phyloP scores from a whole-genome alignment of 2,329 filamentous ascomycete species.

The Colletotrichum spinosum region DNA sequence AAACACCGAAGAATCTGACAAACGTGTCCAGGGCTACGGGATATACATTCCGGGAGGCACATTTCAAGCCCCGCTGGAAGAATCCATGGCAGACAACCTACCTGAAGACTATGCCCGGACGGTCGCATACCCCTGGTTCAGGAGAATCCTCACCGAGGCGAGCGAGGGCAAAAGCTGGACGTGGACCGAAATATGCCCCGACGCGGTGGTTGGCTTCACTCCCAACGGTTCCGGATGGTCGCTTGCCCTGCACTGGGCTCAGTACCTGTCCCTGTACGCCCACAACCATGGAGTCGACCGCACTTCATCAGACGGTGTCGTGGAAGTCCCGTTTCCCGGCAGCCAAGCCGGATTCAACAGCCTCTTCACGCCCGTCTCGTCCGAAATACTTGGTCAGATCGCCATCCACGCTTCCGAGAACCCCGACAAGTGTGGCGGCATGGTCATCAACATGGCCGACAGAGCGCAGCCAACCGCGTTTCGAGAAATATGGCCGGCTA shows the following conservation, averaged over 20 bases:
- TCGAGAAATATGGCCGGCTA: conserved; percentile 45
- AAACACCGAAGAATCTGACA: rapidly evolving
- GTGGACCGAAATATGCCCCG: conserved; percentile 53
- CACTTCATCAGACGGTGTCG: rapidly evolving
- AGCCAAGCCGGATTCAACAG: conserved; percentile 41
- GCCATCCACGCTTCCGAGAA: conserved; percentile 46
- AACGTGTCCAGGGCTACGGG: conserved; percentile 47
- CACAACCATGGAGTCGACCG: conserved; percentile 41
- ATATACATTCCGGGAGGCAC: conserved; percentile 50
- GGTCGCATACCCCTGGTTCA: conserved; percentile 49
- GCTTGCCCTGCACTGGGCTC: conserved; percentile 53
- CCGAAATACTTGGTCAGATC: conserved; percentile 44
- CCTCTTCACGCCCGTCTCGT: conserved; percentile 48
- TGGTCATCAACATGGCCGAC: conserved; percentile 49
- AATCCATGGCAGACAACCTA: conserved; percentile 47
- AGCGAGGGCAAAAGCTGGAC: conserved; percentile 47
- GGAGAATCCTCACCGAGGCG: conserved; percentile 45
- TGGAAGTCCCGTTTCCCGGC: conserved; percentile 45
- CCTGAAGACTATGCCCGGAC: conserved; percentile 49
- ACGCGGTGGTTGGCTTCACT: conserved; percentile 52
- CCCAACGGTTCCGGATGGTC: conserved; percentile 51
- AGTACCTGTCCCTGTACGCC: conserved; percentile 52
- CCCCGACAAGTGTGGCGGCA: conserved; percentile 42
- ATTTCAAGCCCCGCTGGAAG: conserved; percentile 47
- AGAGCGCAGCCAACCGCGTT: conserved; percentile 42